Conservation (phyloP, 176 grass and related monocot genomes). For the Neostapfia colusana region DNA sequence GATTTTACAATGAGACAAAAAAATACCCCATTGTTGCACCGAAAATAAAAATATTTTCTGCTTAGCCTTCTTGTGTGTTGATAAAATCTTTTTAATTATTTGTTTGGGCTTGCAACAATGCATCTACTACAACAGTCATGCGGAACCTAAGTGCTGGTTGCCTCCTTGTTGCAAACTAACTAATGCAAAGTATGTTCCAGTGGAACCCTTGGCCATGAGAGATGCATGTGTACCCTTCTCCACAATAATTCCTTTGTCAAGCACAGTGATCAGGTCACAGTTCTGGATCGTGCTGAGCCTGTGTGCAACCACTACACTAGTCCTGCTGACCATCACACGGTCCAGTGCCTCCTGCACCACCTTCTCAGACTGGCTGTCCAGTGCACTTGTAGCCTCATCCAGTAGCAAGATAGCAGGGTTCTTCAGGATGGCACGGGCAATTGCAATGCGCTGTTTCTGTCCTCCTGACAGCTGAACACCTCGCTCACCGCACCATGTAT, state of each 20-base stretch:
- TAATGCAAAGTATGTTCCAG: slow-evolving; percentile 68
- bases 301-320: slow-evolving; percentile 85
- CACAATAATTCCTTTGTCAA: slow-evolving; percentile 68
- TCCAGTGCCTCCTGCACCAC: slow-evolving; percentile 85
- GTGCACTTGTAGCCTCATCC: slow-evolving; percentile 91
- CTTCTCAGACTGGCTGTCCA: slow-evolving; percentile 92
- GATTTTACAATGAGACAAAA: slow-evolving; percentile 27
- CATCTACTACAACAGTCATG: background rate
- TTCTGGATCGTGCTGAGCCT: slow-evolving; percentile 80
- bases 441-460: slow-evolving; percentile 89
- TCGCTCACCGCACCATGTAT: slow-evolving; percentile 75
- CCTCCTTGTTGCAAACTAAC: slow-evolving; percentile 74
- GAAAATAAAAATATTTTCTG: slow-evolving; percentile 4
- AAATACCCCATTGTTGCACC: slow-evolving; percentile 22
- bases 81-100: background rate
- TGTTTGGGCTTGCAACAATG: background rate
- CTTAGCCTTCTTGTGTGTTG: background rate
- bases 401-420: slow-evolving; percentile 74
- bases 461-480: slow-evolving; percentile 90
- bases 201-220: slow-evolving; percentile 73
- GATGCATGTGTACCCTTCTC: slow-evolving; percentile 88
- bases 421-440: slow-evolving; percentile 87
- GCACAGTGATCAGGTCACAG: slow-evolving; percentile 75
- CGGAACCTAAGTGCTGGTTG: slow-evolving; percentile 33
- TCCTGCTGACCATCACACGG: slow-evolving; percentile 78